Base-by-base conservation (phyloP, 345 rosid species). In the Boechera stricta region DNA sequence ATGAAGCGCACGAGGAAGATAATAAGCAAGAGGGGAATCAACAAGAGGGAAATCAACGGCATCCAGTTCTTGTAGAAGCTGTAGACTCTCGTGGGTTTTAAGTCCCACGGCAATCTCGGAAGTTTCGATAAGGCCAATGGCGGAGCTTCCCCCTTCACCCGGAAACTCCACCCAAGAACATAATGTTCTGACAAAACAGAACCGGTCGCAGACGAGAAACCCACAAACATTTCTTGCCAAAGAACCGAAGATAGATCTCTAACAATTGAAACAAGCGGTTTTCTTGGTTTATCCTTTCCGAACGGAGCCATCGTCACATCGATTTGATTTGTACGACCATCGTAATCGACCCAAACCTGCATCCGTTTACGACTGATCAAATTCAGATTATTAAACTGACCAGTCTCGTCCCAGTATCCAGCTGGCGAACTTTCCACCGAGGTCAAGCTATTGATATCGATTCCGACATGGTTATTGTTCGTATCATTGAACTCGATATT, bases 331-430 rank as follows among this genome's bases (percentile, higher is more conserved):
- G 74, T 45, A 42, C 5, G 38, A 0, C 88, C 85, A 73, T 91
- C 90, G 72, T 90, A 94, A 69, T 89, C 94, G 64, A 91, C 53
- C 98, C 98, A 94, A 64, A 84, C 89, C 64, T 85, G 89, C 74
- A 86, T 84, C 21, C 52, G 47, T 12, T 49, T 69, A 3, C 87
- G 85, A 54, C 82, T 80, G 35, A 79, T 81, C 73, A 90, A 85
- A 65, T 39, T 74, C 52, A 92, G 81, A 67, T 84, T 77, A 35
- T 45, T 54, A 72, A 71, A 80, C 5, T 74, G 69, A 7, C 77
- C 71, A 2, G 6, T 39, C 10, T 49, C 16, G 45, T 16, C 74
- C 29, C 67, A 74, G 42, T 84, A 89, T 6, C 77, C 84, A 0
- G 89, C 87, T 0, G 72, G 12, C 2, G 33, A 16, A 32, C 84